Conservation (phyloP, 345 rosid genomes). For the Kernera saxatilis region DNA sequence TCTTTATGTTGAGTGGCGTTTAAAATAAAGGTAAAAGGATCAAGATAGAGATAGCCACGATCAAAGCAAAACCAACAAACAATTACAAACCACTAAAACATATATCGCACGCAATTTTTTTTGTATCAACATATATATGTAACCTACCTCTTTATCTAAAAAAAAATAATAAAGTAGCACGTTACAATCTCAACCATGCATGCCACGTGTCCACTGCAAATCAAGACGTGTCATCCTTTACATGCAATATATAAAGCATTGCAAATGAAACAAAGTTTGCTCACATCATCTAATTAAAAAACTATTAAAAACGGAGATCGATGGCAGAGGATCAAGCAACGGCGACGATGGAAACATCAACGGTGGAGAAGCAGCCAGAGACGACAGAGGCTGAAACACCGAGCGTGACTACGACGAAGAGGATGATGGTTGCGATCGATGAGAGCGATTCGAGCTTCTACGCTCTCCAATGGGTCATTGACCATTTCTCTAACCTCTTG, state of each 20-base stretch:
- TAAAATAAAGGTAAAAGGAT: slow-evolving; percentile 2
- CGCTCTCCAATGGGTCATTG: slow-evolving; percentile 35
- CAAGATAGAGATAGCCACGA: slow-evolving; percentile 11
- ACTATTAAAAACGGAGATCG: background rate
- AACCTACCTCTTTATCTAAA: background rate
- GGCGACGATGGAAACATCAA: background rate
- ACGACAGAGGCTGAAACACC: background rate
- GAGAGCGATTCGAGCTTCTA: slow-evolving; percentile 44
- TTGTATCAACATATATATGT: background rate
- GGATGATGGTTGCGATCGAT: slow-evolving; percentile 43
- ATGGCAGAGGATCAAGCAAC: slow-evolving; percentile 25
- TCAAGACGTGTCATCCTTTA: background rate
- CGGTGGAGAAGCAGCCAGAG: slow-evolving; percentile 28
- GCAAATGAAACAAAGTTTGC: background rate
- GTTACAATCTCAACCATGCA: slow-evolving; percentile 5
- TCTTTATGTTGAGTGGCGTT: slow-evolving; percentile 14
- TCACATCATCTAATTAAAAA: background rate
- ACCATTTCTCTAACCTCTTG: slow-evolving; percentile 27
- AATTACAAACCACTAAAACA: background rate
- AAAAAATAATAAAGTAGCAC: background rate
- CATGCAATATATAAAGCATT: slow-evolving; percentile 20
- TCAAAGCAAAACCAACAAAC: slow-evolving; percentile 6
- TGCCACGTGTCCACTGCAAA: background rate
- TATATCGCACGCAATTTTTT: background rate
- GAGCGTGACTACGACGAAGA: slow-evolving; percentile 22